Base-by-base conservation (phyloP, 768 basidiomycete species). In the Boletus reticulatus region DNA sequence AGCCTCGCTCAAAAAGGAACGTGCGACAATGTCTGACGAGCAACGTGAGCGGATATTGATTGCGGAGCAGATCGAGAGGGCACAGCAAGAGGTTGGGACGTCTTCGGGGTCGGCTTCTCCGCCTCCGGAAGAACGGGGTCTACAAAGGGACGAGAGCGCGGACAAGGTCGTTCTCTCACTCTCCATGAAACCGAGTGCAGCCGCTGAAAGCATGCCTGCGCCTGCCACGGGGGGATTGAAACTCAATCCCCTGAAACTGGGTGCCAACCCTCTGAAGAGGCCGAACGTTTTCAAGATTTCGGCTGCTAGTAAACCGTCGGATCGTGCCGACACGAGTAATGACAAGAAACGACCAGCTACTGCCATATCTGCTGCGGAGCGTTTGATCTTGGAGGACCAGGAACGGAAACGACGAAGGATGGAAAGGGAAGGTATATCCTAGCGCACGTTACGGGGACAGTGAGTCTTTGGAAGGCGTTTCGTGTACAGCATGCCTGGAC, bases 21-120 rank as follows among this genome's bases (percentile, higher is more conserved):
- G 95, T 16, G 82, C 86, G 22, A 92, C 92, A 24, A 87, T 85
- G 70, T 94, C 92, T 20, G 96, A 98, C 66, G 97, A 99, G 72
- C 91, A 94, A 70, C 83, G 97, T 41, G 96, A 98, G 72, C 85
- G 97, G 16, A 75, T 84, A 63, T 80, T 94, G 48, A 89, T 99
- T 58, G 80, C 87, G 12, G 94, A 97, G 63, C 96, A 99, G 74
- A 98, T 99, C 52, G 92, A 92, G 70, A 81, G 94, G 38, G 97
- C 96, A 3, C 78, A 76, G 8, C 84, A 85, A 55, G 68, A 69
- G 34, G 65, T 59, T 2, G 69, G 73, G 29, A 57, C 73, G 2
- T 54, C 54, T 0, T 69, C 70, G 4, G 66, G 72, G 13, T 67
- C 75, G 0, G 55, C 64, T 9, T 66, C 75, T 19, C 76, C 75